A percentile compares a stretch with the other conserved stretches of the same genome.
These are phyloP conservation scores for Panicum miliaceum DNA, from an alignment of 176 grass and related monocot species.

Conservation along the genomic window DNA sequence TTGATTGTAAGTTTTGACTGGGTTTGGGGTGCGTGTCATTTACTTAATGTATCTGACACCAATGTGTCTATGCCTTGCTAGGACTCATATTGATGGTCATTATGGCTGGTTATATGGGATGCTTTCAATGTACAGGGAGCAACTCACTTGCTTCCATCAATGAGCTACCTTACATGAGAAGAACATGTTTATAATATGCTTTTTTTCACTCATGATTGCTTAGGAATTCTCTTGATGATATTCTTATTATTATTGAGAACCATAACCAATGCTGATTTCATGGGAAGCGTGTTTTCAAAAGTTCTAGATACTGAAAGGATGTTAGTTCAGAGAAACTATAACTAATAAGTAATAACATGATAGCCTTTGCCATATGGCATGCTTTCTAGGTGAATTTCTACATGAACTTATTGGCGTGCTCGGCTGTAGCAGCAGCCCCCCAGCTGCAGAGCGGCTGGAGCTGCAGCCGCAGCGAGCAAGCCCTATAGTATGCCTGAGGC, in stretches of 20 bases:
- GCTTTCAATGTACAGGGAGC: neutral
- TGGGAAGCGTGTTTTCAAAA: neutral
- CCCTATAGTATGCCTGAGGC: neutral
- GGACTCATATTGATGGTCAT: neutral
- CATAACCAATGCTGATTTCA: neutral
- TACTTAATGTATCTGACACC: neutral
- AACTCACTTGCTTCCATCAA: neutral
- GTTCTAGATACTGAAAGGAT: neutral
- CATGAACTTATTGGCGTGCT: conserved; percentile 18
- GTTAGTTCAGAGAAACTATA: neutral
- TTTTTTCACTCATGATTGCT: neutral
- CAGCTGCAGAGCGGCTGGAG: no score
- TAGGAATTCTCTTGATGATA: neutral
- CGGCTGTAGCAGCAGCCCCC: no score
- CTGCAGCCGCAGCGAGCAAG: no score
- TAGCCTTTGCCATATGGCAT: neutral
- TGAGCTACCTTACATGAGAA: neutral
- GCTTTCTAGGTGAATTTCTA: neutral
- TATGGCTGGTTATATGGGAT: conserved; percentile 8
- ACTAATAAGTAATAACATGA: neutral
- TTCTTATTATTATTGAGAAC: neutral
- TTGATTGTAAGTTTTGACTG: neutral
- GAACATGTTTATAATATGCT: neutral
- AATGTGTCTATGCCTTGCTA: neutral
- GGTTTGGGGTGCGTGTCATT: neutral